Percentiles rank a stretch among this genome's conserved stretches.
phyloP scores from a whole-genome alignment of 2,329 filamentous ascomycete species.

The Alternaria incomplexa region DNA sequence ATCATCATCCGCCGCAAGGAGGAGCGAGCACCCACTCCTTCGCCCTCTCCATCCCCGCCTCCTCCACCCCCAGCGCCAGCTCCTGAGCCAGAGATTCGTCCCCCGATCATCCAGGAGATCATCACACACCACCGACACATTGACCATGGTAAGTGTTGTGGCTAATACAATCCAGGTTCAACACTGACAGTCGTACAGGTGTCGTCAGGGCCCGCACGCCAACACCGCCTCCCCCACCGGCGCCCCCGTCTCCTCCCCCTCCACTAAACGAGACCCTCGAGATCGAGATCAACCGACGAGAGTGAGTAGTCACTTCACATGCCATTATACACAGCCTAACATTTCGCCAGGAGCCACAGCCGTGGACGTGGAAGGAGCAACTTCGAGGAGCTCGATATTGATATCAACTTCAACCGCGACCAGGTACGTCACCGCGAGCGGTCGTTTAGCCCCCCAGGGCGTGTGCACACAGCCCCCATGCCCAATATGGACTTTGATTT shows the following conservation, averaged over 20 bases:
- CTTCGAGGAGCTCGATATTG: slow-evolving; percentile 69
- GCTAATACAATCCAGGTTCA: background rate
- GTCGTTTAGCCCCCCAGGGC: slow-evolving; percentile 54
- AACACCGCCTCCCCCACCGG: slow-evolving; percentile 56
- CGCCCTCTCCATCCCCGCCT: slow-evolving; percentile 56
- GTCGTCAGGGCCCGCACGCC: slow-evolving; percentile 56
- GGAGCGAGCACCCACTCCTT: slow-evolving; percentile 59
- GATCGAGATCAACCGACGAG: slow-evolving; percentile 60
- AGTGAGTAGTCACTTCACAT: slow-evolving; percentile 45
- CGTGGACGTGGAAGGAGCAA: slow-evolving; percentile 53
- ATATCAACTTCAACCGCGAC: slow-evolving; percentile 68
- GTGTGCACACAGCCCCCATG: slow-evolving; percentile 40
- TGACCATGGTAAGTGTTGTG: slow-evolving; percentile 72
- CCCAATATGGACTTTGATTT: slow-evolving; percentile 56
- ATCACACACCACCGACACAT: slow-evolving; percentile 88
- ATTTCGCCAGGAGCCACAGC: slow-evolving; percentile 35
- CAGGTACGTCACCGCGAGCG: slow-evolving; percentile 45
- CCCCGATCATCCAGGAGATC: slow-evolving; percentile 84
- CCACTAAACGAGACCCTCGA: slow-evolving; percentile 61
- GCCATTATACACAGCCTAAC: slow-evolving; percentile 9
- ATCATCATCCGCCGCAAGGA: slow-evolving; percentile 55
- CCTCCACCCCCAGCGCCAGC: slow-evolving; percentile 56
- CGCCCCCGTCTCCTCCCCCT: slow-evolving; percentile 53
- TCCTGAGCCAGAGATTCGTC: slow-evolving; percentile 72
- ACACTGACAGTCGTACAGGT: slow-evolving; percentile 36